Percentiles rank a stretch among this genome's conserved stretches.
These are phyloP conservation scores for Aspergillus avenaceus DNA, from an alignment of 495 filamentous ascomycete genomes.

Conservation along the genomic window DNA sequence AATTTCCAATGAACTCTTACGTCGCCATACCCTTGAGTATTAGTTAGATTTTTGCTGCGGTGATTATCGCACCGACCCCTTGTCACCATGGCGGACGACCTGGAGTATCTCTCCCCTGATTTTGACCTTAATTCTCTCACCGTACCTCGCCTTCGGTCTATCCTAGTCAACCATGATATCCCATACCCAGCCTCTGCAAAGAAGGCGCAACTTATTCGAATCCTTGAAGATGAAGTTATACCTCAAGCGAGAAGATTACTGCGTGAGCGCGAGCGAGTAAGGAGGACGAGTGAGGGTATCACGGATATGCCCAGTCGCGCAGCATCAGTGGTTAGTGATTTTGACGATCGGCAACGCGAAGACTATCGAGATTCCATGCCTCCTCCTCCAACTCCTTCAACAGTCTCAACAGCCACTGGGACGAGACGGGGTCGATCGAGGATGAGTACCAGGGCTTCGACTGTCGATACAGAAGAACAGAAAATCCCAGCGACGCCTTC, in stretches of 20 bases:
- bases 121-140: slow-evolving; percentile 84
- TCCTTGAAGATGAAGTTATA: slow-evolving; percentile 76
- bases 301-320: slow-evolving; percentile 66
- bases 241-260: slow-evolving; percentile 74
- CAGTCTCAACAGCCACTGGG: slow-evolving; percentile 40
- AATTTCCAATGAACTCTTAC: not conserved
- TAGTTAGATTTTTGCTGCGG: not conserved
- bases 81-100: slow-evolving; percentile 59
- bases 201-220: slow-evolving; percentile 77
- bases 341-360: slow-evolving; percentile 31
- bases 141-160: slow-evolving; percentile 78
- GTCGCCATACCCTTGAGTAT: not conserved
- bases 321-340: slow-evolving; percentile 42
- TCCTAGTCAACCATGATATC: slow-evolving; percentile 82
- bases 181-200: slow-evolving; percentile 81
- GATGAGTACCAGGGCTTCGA: slow-evolving; percentile 35
- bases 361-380: slow-evolving; percentile 34
- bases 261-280: slow-evolving; percentile 66
- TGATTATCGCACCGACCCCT: slow-evolving; percentile 1
- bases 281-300: slow-evolving; percentile 80
- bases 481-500: slow-evolving; percentile 28
- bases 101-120: slow-evolving; percentile 76
- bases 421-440: slow-evolving; percentile 35
- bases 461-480: slow-evolving; percentile 33
- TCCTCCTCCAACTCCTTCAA: slow-evolving; percentile 44